Evolutionary conservation across 768 basidiomycete species (phyloP), one percentile per base, ranked within the genome.

Genomic region (Mycena vulgaris): DNA sequence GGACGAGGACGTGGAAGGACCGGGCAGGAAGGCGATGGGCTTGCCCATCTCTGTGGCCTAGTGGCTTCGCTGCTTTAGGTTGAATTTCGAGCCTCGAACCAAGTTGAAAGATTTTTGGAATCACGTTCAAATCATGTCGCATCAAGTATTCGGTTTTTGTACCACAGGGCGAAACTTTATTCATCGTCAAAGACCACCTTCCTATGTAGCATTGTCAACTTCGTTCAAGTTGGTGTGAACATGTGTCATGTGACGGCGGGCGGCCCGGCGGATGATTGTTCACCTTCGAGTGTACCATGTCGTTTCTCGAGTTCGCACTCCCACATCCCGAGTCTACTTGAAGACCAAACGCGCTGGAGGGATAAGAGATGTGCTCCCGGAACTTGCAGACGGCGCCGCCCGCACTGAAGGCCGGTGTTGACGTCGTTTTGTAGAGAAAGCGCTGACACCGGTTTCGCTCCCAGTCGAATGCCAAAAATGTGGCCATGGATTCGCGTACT

Each of bases 21-120:
- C 81, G 21, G 86, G 84, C 33, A 78, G 77, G 56, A 78, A 77
- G 53, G 86, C 85, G 6, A 85, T 86, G 84, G 86, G 84, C 3
- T 72, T 85, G 17, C 74, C 78, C 2, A 76, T 81, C 56, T 56
- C 73, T 39, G 75, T 78, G 30, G 74, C 76, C 67, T 78, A n/a
- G n/a, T n/a, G n/a, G n/a, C n/a, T n/a, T n/a, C n/a, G 61, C 69
- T 27, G 11, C 19, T 19, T 40, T 4, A 19, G 11, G 45, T 7
- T n/a, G 8, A n/a, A 47, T n/a, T 47, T 47, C 45, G n/a, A 47
- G 45, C 6, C 23, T 40, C 17, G 33, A 35, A 35, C 16, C 39
- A 40, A 40, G 9, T 40, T 40, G 8, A 37, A 37, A 8, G 16
- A 11, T 40, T 40, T 40, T 40, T 40, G 51, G 27, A 27, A 23